Evolutionary conservation across 2,329 filamentous ascomycete genomes (phyloP).

Genomic region (Colletotrichum australisinense): DNA sequence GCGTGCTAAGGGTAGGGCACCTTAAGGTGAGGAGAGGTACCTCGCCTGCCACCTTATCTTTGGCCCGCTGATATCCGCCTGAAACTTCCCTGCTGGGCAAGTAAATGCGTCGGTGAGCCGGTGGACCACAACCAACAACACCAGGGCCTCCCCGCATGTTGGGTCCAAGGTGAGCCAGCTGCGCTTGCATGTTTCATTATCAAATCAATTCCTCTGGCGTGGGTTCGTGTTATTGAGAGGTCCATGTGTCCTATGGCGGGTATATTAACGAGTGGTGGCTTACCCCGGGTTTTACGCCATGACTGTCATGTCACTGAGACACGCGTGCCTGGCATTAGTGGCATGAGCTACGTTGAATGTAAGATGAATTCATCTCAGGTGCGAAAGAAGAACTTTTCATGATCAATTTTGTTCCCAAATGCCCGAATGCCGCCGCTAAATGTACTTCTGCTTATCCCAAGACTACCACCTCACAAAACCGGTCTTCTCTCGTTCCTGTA

Average conservation of each 20-base stretch:
- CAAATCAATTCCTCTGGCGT: background rate
- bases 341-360: background rate
- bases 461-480: background rate
- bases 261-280: background rate
- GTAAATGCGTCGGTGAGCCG: background rate
- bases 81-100: constrained; percentile 25
- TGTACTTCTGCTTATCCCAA: background rate
- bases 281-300: background rate
- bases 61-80: constrained; percentile 36
- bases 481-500: constrained; percentile 58
- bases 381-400: constrained; percentile 18
- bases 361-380: background rate
- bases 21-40: background rate
- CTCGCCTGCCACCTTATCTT: constrained; percentile 8
- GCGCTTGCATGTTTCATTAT: background rate
- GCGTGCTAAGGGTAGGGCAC: background rate
- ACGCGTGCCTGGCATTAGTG: background rate
- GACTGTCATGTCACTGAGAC: background rate
- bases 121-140: background rate
- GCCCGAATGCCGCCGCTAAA: background rate
- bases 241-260: too few species aligned
- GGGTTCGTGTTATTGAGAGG: background rate
- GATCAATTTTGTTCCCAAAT: constrained; percentile 5
- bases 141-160: background rate
- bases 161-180: background rate